Evolutionary conservation across 2,329 filamentous ascomycete species (phyloP).

Genomic region (Aspergillus aculeatus): DNA sequence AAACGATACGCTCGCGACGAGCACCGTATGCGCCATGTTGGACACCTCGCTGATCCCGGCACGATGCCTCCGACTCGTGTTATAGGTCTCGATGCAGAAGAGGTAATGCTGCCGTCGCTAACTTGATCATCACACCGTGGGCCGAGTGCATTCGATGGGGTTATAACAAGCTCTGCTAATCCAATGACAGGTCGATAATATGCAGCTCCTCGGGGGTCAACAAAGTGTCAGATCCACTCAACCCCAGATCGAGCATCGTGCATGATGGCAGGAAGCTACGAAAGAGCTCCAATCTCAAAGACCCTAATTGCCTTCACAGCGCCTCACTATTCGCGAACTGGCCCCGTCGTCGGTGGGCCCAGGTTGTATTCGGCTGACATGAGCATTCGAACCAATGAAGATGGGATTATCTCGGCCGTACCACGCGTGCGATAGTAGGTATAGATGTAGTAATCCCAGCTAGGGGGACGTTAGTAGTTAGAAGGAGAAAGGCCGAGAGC

Average conservation of each 20-base stretch:
- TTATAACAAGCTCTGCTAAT: neutral
- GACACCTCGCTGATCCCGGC: neutral
- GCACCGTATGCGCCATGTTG: neutral
- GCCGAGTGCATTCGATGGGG: neutral
- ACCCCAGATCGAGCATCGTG: neutral
- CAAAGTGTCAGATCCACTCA: conserved; percentile 1
- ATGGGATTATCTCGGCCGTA: neutral
- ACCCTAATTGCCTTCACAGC: neutral
- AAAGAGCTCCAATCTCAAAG: neutral
- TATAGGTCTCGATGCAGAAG: neutral
- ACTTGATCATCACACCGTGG: neutral
- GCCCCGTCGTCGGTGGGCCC: neutral
- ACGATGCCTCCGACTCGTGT: neutral
- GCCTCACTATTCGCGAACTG: neutral
- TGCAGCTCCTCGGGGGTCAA: conserved; percentile 10
- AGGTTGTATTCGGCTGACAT: neutral
- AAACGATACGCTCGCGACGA: neutral
- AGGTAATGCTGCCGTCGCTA: neutral
- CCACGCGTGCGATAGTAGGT: neutral
- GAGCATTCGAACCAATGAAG: neutral
- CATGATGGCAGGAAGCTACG: neutral
- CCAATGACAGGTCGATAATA: conserved; percentile 1
- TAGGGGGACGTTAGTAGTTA: neutral
- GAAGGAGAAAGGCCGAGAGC: neutral
- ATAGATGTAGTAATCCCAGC: neutral